These are phyloP conservation scores for Serendipita sp. DNA, from an alignment of 768 basidiomycete genomes.

Conservation along the genomic window DNA sequence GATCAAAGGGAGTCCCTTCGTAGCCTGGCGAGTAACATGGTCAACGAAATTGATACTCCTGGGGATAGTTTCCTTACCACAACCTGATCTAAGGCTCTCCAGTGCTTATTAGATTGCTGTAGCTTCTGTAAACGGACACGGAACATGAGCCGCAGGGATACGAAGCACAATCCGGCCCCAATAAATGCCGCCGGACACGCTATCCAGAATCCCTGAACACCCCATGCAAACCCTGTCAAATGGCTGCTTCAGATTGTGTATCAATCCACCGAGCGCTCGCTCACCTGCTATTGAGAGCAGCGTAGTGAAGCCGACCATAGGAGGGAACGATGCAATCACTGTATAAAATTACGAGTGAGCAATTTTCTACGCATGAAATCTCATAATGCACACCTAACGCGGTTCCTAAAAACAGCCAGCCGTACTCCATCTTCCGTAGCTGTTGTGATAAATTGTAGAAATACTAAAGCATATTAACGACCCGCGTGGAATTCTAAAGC, in stretches of 20 bases:
- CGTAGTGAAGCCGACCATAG: constrained; percentile 52
- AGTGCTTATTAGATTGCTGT: constrained; percentile 47
- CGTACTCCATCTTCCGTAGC: constrained; percentile 40
- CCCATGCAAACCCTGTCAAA: constrained; percentile 59
- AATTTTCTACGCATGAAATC: background rate
- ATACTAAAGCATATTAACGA: background rate
- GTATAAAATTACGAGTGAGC: background rate
- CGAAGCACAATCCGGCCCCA: constrained; percentile 48
- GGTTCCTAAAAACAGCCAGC: constrained; percentile 39
- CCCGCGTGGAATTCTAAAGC: background rate
- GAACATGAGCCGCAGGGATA: constrained; percentile 43
- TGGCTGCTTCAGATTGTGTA: background rate
- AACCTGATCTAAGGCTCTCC: constrained; percentile 62
- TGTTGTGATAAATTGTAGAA: constrained; percentile 50
- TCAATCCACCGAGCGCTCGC: background rate
- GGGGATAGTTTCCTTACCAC: constrained; percentile 31
- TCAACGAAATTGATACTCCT: background rate
- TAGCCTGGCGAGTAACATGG: constrained; percentile 26
- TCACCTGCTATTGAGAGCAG: background rate
- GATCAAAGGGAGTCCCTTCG: constrained; percentile 66
- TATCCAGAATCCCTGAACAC: constrained; percentile 57
- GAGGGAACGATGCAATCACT: constrained; percentile 38
- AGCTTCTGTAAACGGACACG: constrained; percentile 37
- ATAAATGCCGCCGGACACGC: constrained; percentile 41
- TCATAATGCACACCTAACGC: constrained; percentile 31